Evolutionary conservation across 148 eudicot genomes (phyloP).

Genomic region (Vaccinium myrtillus): DNA sequence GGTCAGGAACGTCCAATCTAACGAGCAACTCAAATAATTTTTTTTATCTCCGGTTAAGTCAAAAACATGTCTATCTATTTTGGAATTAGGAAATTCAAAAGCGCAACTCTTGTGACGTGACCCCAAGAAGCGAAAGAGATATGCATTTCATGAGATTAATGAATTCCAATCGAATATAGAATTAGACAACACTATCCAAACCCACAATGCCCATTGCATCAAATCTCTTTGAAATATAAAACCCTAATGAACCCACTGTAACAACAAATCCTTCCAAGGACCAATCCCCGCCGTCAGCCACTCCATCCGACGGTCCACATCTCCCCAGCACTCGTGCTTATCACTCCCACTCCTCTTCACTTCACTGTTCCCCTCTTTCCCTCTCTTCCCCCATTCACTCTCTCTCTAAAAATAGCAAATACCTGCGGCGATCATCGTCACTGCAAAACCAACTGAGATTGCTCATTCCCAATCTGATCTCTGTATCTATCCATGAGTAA

Average conservation of each 20-base stretch:
- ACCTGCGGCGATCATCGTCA: slow-evolving; percentile 6
- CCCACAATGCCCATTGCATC: not conserved
- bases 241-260: slow-evolving; percentile 24
- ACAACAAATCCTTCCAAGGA: slow-evolving; percentile 16
- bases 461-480: not conserved
- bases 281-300: slow-evolving; percentile 19
- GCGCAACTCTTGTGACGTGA: no score
- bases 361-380: not conserved
- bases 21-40: no score
- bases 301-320: slow-evolving; percentile 20
- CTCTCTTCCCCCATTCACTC: not conserved
- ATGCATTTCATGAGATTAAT: no score
- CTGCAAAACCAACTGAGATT: not conserved
- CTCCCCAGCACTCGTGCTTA: slow-evolving; percentile 23
- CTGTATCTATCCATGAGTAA: not conserved
- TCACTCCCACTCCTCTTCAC: slow-evolving; percentile 12
- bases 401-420: slow-evolving; percentile 5
- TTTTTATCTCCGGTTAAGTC: no score
- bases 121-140: no score
- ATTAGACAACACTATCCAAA: slow-evolving; percentile 4
- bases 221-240: slow-evolving; percentile 19
- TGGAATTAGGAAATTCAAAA: no score
- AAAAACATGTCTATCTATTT: no score
- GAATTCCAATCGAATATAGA: not conserved
- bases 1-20: no score